A percentile compares a stretch with the other conserved stretches of the same genome.
phyloP scores from a whole-genome alignment of 805 yeast species.

The Brettanomyces anomalus region DNA sequence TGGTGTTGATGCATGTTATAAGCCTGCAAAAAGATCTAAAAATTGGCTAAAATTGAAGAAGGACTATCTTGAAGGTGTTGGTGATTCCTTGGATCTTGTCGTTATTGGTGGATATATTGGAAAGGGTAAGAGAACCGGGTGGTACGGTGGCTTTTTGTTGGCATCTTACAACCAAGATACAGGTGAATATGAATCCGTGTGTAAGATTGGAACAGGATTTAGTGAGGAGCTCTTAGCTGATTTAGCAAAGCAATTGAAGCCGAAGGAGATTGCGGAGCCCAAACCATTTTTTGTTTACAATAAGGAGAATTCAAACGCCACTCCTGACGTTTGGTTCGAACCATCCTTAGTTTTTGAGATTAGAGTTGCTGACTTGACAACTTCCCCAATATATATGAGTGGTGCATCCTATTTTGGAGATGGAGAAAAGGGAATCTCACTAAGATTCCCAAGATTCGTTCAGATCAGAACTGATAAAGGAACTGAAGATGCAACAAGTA shows the following conservation, averaged over 20 bases:
- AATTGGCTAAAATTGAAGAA: conserved; percentile 95
- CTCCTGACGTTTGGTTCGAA: conserved; percentile 94
- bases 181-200: conserved; percentile 90
- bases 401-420: conserved; percentile 59
- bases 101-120: conserved; percentile 94
- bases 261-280: conserved; percentile 49
- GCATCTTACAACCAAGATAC: conserved; percentile 87
- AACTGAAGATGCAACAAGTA: conserved; percentile 78
- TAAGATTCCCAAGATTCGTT: conserved; percentile 83
- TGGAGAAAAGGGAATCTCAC: conserved; percentile 60
- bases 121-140: conserved; percentile 88
- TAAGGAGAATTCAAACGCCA: conserved; percentile 47
- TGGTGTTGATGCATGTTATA: conserved; percentile 75
- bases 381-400: conserved; percentile 86
- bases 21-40: conserved; percentile 89
- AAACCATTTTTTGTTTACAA: conserved; percentile 65
- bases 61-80: conserved; percentile 91
- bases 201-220: conserved; percentile 97
- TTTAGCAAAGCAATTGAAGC: conserved; percentile 51
- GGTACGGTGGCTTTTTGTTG: conserved; percentile 87
- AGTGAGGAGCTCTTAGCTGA: conserved; percentile 70
- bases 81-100: conserved; percentile 89
- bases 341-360: conserved; percentile 82
- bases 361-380: conserved; percentile 80
- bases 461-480: conserved; percentile 79